Conservation (phyloP, 2,329 filamentous ascomycete species). For the Fusarium sublunatum region DNA sequence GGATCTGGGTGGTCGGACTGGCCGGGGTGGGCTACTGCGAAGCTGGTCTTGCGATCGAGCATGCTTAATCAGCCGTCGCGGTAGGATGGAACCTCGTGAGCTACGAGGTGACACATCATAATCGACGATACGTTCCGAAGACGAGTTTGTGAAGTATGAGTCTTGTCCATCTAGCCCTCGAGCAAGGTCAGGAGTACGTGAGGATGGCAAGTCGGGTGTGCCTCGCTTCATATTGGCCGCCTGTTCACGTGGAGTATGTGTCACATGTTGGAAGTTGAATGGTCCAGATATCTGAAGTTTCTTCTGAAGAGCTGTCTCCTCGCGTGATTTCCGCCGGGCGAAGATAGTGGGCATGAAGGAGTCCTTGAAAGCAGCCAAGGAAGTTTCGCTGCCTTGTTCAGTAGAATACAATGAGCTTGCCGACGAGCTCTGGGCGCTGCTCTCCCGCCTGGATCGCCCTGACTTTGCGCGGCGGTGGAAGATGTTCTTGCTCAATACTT, state of each 20-base stretch:
- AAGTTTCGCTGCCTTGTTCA: slow-evolving; percentile 54
- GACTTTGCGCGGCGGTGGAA: slow-evolving; percentile 65
- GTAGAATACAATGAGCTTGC: slow-evolving; percentile 61
- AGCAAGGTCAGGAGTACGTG: slow-evolving; percentile 47
- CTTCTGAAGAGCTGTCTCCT: slow-evolving; percentile 50
- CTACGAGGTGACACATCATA: slow-evolving; percentile 31
- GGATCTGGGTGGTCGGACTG: slow-evolving; percentile 57
- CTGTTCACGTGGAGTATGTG: slow-evolving; percentile 66
- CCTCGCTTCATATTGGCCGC: slow-evolving; percentile 55
- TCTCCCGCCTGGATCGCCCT: slow-evolving; percentile 57
- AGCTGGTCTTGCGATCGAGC: slow-evolving; percentile 63
- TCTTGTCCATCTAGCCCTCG: slow-evolving; percentile 52
- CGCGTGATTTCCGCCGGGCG: slow-evolving; percentile 59
- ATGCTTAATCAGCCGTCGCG: slow-evolving; percentile 56
- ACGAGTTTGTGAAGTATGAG: slow-evolving; percentile 61
- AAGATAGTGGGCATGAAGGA: slow-evolving; percentile 64
- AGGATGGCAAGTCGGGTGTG: slow-evolving; percentile 58
- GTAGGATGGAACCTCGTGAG: slow-evolving; percentile 42
- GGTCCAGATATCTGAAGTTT: slow-evolving; percentile 69
- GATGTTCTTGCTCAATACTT: slow-evolving; percentile 68
- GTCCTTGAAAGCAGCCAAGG: slow-evolving; percentile 53
- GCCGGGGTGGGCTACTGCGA: slow-evolving; percentile 60
- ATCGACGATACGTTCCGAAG: slow-evolving; percentile 43
- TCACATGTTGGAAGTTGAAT: slow-evolving; percentile 75
- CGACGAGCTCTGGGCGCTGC: slow-evolving; percentile 60